phyloP scores from a whole-genome alignment of 768 basidiomycete species.

The Pleurotus salmoneostramineus region DNA sequence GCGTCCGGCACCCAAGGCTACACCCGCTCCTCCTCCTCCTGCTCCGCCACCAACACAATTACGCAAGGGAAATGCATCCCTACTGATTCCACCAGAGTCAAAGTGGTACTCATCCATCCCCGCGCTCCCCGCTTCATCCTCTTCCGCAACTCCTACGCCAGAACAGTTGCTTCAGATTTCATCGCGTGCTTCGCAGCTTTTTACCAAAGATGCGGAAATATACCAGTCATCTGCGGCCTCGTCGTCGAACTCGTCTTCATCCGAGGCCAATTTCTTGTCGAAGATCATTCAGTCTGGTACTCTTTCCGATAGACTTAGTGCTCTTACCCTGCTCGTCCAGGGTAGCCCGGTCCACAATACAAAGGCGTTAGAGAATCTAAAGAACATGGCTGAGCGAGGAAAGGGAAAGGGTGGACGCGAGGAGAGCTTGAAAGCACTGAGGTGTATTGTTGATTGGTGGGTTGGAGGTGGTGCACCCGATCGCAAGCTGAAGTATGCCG shows the following conservation, averaged over 20 bases:
- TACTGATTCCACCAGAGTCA: too few relatives aligned
- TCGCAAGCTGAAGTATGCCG: slow-evolving; percentile 79
- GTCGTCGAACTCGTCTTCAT: slow-evolving; percentile 23
- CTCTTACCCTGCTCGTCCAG: slow-evolving; percentile 86
- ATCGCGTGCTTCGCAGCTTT: slow-evolving; percentile 37
- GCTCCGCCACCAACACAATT: too few relatives aligned
- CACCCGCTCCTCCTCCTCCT: slow-evolving; percentile 24
- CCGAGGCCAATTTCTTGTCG: slow-evolving; percentile 78
- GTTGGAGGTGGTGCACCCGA: slow-evolving; percentile 87
- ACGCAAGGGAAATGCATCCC: too few relatives aligned
- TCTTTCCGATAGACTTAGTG: slow-evolving; percentile 86
- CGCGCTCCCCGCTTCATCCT: slow-evolving; percentile 28
- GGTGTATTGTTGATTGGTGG: slow-evolving; percentile 98
- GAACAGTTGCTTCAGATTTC: slow-evolving; percentile 42
- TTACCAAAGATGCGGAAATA: slow-evolving; percentile 32
- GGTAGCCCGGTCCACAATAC: slow-evolving; percentile 84
- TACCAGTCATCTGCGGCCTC: slow-evolving; percentile 57
- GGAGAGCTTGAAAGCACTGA: slow-evolving; percentile 84
- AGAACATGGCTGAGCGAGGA: slow-evolving; percentile 70
- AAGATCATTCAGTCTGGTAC: slow-evolving; percentile 88
- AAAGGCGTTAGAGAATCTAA: slow-evolving; percentile 73
- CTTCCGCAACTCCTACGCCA: slow-evolving; percentile 28
- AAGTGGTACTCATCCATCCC: slow-evolving; percentile 41
- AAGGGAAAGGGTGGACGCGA: slow-evolving; percentile 89
- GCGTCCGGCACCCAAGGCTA: not conserved